phyloP scores from a whole-genome alignment of 176 grass and related monocot genomes.

The Pharus latifolius region DNA sequence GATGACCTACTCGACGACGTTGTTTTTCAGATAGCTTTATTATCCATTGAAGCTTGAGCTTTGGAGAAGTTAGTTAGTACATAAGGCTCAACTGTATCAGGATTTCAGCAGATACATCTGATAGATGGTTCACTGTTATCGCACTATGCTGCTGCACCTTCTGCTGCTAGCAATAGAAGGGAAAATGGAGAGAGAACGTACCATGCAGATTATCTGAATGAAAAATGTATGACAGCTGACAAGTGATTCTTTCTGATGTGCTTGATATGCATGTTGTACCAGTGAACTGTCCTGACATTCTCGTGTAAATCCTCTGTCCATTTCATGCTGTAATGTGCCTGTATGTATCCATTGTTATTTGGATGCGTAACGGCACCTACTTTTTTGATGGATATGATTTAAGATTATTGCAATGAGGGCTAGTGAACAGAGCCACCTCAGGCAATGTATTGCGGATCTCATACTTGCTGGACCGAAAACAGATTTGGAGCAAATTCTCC shows the following conservation, averaged over 20 bases:
- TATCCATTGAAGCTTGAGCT: conserved; percentile 24
- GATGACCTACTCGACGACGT: conserved; percentile 75
- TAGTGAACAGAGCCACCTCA: too few relatives aligned
- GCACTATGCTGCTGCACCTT: not conserved
- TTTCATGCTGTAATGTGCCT: too few relatives aligned
- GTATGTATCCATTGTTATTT: too few relatives aligned
- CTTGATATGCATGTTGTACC: not conserved
- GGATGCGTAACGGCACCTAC: too few relatives aligned
- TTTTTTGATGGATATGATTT: too few relatives aligned
- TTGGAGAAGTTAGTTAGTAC: not conserved
- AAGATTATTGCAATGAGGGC: too few relatives aligned
- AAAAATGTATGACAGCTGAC: not conserved
- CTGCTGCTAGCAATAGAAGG: not conserved
- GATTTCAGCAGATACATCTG: not conserved
- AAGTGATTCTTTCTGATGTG: not conserved
- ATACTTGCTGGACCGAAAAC: too few relatives aligned
- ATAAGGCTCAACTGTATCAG: not conserved
- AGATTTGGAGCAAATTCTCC: too few relatives aligned
- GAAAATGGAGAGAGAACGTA: not conserved
- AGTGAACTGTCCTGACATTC: not conserved
- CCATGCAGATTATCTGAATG: not conserved
- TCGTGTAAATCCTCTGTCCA: too few relatives aligned
- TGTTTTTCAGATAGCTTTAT: conserved; percentile 43
- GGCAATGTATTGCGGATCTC: too few relatives aligned
- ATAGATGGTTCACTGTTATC: not conserved